Base-by-base conservation (phyloP, 208 protist species). In the Phytomonas francai region DNA sequence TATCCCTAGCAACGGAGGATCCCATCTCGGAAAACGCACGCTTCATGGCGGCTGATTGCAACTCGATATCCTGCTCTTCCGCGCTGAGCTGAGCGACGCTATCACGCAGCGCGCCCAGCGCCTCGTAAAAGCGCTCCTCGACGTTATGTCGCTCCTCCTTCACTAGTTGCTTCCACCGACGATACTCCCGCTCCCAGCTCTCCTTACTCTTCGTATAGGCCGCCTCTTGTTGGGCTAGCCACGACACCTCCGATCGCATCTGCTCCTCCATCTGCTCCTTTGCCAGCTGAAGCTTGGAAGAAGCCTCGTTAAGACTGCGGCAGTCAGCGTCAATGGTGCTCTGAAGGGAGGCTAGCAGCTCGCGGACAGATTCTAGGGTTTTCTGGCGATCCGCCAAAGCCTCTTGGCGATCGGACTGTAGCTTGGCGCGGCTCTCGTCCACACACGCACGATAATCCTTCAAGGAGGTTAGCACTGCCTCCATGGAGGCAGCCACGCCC, bases 161-260 rank as follows among this genome's bases (percentile, higher is more conserved):
- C 39, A 88, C 85, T 42, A 84, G 71, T 32, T 83, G 78, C 67
- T 77, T 72, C 88, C 88, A 94, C 9, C 79, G 81, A 14, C 80
- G 72, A 70, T 92, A 86, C 71, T 91, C 84, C 12, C 85, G 78
- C 64, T 86, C 79, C 88, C 88, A 94, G 61, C 83, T 83, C 2
- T 72, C 75, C 9, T 75, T 68, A 49, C 59, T 81, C 22, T 75
- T 70, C 11, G 62, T 22, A 76, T 85, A 76, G 19, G 60, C 63
- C 1, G 79, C 60, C 74, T 91, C 80, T 63, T 89, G 82, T 72
- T 94, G 77, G 1, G 74, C 65, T 11, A 92, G 65, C 88, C 88
- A 94, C 12, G 71, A 22, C 25, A 59, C 74, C 65, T 94, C 88
- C 9, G 80, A 75, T 30, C 83, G 72, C 14, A 94, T 70, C 33